Evolutionary conservation across 2,329 filamentous ascomycete species (phyloP).

Genomic region (Zasmidium angulare): DNA sequence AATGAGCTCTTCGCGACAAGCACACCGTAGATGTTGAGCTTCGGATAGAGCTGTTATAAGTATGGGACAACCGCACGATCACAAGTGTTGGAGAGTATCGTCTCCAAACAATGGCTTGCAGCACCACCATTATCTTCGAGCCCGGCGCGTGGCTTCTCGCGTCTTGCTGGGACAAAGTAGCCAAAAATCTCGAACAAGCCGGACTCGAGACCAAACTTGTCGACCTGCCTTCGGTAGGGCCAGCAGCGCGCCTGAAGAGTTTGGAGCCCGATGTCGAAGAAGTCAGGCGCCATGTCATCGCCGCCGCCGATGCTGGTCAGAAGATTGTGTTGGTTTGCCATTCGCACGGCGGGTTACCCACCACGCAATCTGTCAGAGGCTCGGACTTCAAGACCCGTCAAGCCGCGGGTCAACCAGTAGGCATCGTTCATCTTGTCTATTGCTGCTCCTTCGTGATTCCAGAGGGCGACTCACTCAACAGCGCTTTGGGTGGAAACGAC

Average conservation of each 20-base stretch:
- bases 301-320: constrained; percentile 24
- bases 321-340: constrained; percentile 32
- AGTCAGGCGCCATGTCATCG: constrained; percentile 14
- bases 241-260: constrained; percentile 4
- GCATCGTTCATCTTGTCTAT: constrained; percentile 28
- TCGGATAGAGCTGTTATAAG: background rate
- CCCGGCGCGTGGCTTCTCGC: constrained; percentile 15
- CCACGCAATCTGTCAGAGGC: constrained; percentile 25
- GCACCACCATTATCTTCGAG: constrained; percentile 12
- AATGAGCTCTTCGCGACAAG: background rate
- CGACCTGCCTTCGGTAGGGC: constrained; percentile 10
- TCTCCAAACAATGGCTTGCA: background rate
- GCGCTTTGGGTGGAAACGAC: constrained; percentile 13
- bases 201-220: constrained; percentile 9
- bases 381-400: constrained; percentile 7
- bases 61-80: background rate
- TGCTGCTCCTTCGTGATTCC: constrained; percentile 24
- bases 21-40: background rate
- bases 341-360: constrained; percentile 32
- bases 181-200: constrained; percentile 3
- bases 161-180: background rate
- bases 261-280: constrained; percentile 8
- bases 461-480: constrained; percentile 18
- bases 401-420: constrained; percentile 16
- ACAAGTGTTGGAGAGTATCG: background rate